Conservation (phyloP, 2,329 filamentous ascomycete genomes). For the Microsporum canis region DNA sequence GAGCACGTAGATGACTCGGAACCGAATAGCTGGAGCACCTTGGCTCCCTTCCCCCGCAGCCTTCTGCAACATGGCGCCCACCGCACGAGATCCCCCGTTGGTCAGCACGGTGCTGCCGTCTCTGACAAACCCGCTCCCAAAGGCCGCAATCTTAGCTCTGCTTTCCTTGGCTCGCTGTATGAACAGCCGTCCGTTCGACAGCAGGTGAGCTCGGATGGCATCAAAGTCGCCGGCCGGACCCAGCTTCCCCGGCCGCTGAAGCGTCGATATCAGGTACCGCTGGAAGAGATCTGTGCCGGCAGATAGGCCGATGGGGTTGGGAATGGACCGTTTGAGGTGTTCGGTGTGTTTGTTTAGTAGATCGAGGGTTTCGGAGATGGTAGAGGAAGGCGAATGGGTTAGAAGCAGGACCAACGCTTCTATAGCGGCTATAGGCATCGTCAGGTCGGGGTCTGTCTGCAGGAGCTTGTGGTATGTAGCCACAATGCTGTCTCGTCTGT, state of each 20-base stretch:
- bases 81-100: slow-evolving; percentile 76
- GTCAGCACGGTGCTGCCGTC: slow-evolving; percentile 78
- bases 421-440: slow-evolving; percentile 91
- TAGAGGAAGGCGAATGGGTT: slow-evolving; percentile 64
- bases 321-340: slow-evolving; percentile 63
- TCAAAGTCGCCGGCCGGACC: slow-evolving; percentile 60
- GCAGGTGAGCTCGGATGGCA: slow-evolving; percentile 66
- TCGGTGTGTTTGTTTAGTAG: slow-evolving; percentile 66
- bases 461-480: slow-evolving; percentile 55
- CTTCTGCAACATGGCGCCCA: slow-evolving; percentile 61
- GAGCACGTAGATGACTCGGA: slow-evolving; percentile 72
- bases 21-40: slow-evolving; percentile 50
- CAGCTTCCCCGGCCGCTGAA: slow-evolving; percentile 44
- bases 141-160: slow-evolving; percentile 67
- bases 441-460: slow-evolving; percentile 64
- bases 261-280: slow-evolving; percentile 72
- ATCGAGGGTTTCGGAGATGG: slow-evolving; percentile 87
- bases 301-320: slow-evolving; percentile 82
- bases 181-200: slow-evolving; percentile 78
- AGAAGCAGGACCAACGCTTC: slow-evolving; percentile 82
- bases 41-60: slow-evolving; percentile 55
- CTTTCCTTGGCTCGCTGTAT: slow-evolving; percentile 77
- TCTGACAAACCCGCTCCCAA: slow-evolving; percentile 65
- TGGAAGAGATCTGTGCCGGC: slow-evolving; percentile 94
- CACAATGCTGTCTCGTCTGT: slow-evolving; percentile 41